A percentile compares a stretch with the other conserved stretches of the same genome.
Conservation (phyloP, 352 stramenopile species). For the Pythium sukuiense region DNA sequence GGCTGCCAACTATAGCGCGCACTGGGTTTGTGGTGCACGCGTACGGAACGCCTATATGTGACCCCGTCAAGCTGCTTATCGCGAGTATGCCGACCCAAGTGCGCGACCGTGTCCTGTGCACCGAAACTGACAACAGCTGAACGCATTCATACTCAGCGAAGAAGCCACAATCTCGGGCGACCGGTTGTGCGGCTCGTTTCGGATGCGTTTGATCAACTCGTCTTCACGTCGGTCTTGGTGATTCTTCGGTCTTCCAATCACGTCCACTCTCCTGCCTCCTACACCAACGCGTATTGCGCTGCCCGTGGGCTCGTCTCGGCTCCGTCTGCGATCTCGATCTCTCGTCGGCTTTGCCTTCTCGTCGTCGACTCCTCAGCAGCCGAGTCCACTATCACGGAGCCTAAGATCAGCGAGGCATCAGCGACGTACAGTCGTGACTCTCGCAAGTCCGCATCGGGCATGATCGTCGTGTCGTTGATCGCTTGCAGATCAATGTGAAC, state of each 20-base stretch:
- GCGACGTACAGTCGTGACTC: constrained; percentile 29
- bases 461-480: constrained; percentile 52
- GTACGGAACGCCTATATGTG: constrained; percentile 26
- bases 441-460: constrained; percentile 29
- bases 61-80: not conserved
- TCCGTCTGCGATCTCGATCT: constrained; percentile 8
- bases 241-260: too few species aligned
- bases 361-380: not conserved
- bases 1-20: not conserved
- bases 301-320: constrained; percentile 2
- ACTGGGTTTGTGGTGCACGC: constrained; percentile 11
- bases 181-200: too few species aligned
- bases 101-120: not conserved
- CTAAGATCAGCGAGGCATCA: not conserved
- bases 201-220: too few species aligned
- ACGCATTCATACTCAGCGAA: not conserved
- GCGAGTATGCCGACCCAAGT: not conserved
- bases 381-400: not conserved
- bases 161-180: too few species aligned
- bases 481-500: constrained; percentile 56
- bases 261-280: not conserved
- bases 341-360: not conserved
- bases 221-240: too few species aligned
- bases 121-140: not conserved
- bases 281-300: constrained; percentile 22